phyloP scores from a whole-genome alignment of 164 flowering plant genomes.

The Echeveria elegans region DNA sequence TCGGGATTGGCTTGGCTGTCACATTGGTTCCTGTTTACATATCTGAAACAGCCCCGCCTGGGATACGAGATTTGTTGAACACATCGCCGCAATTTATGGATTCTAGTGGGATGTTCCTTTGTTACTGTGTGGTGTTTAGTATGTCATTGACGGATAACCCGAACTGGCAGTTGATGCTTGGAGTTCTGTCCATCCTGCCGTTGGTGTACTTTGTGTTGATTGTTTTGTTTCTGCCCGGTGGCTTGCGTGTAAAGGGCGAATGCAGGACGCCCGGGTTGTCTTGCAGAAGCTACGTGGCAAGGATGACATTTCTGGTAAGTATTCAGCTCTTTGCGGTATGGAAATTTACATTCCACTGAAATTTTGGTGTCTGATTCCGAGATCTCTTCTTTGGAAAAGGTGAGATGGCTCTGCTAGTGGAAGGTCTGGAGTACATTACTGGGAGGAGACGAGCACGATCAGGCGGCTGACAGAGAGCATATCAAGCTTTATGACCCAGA shows the following conservation, averaged over 20 bases:
- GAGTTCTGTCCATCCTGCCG: conserved; percentile 41
- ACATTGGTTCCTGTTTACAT: conserved; percentile 48
- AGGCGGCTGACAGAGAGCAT: conserved; percentile 30
- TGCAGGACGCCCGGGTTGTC: conserved; percentile 46
- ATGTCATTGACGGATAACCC: conserved; percentile 41
- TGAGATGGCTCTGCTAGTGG: conserved; percentile 93
- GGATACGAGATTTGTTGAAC: conserved; percentile 41
- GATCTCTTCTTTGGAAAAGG: conserved; percentile 29
- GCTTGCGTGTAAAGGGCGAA: conserved; percentile 60
- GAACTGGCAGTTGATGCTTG: conserved; percentile 60
- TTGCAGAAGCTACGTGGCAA: conserved; percentile 47
- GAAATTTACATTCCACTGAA: not conserved
- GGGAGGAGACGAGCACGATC: conserved; percentile 44
- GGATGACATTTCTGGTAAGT: conserved; percentile 30
- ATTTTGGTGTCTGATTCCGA: not conserved
- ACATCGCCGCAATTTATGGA: conserved; percentile 55
- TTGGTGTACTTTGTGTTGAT: conserved; percentile 27
- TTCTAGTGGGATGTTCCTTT: conserved; percentile 42
- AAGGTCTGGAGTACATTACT: conserved; percentile 83
- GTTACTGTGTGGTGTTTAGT: conserved; percentile 52
- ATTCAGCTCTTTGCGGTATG: not conserved
- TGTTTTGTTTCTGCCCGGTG: conserved; percentile 42
- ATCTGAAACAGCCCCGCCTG: conserved; percentile 63
- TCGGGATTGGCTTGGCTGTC: conserved; percentile 48
- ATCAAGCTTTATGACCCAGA: conserved; percentile 72